Conservation (phyloP, 75 land plant genomes). For the Adiantum capillusveneris region DNA sequence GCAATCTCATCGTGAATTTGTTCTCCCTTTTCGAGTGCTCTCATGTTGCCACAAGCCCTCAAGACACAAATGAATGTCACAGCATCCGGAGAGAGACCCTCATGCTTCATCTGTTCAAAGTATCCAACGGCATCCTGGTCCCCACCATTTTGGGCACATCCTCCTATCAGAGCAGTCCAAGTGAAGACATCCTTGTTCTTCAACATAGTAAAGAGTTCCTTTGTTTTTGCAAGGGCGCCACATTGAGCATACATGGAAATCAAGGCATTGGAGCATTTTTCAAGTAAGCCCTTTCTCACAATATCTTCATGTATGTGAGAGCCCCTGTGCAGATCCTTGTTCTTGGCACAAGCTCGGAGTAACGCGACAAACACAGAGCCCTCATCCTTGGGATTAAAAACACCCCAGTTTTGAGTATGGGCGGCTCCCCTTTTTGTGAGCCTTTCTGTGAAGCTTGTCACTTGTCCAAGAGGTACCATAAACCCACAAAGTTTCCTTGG, state of each 20-base stretch:
- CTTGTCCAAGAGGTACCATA: no score
- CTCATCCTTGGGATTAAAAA: no score
- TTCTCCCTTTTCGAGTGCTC: not conserved
- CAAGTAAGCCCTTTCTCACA: no score
- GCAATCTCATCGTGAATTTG: not conserved
- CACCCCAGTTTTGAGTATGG: no score
- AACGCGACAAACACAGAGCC: no score
- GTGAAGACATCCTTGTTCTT: slow-evolving; percentile 4
- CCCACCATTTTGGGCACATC: slow-evolving; percentile 13
- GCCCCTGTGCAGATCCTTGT: no score
- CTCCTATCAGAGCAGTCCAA: slow-evolving; percentile 20
- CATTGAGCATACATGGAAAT: slow-evolving; percentile 17
- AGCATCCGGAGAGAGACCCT: slow-evolving; percentile 6
- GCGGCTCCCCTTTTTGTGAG: no score
- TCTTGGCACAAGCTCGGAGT: no score
- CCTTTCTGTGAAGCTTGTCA: no score
- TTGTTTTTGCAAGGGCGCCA: slow-evolving; percentile 15
- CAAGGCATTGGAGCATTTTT: slow-evolving; percentile 8
- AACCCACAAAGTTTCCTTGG: no score
- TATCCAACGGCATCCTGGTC: not conserved
- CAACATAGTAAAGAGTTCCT: slow-evolving; percentile 5
- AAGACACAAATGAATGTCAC: slow-evolving; percentile 5
- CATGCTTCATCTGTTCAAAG: slow-evolving; percentile 10
- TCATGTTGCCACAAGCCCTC: slow-evolving; percentile 8
- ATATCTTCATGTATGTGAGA: no score